Base-by-base conservation (phyloP, 441 rosid species). In the Mallotus japonicus region DNA sequence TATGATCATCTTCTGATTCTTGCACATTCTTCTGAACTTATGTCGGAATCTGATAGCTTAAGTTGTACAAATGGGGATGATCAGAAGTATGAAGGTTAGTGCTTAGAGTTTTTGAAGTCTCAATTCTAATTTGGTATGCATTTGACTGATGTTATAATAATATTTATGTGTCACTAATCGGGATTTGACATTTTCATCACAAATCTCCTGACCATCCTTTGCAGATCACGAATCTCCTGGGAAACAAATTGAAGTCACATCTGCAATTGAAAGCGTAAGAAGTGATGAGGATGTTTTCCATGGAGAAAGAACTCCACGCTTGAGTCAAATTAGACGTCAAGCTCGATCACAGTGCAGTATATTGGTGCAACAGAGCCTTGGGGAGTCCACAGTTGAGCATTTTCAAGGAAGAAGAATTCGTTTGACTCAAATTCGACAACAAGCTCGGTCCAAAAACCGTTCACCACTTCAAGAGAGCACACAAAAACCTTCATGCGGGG, bases 321-420 rank as follows among this genome's bases (percentile, higher is more conserved):
- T 73, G 68, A 73, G 64, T 57, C 70, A 73, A 57, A 65, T 73
- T 57, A 42, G 62, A 28, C 14, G 58, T 73, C 70, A 65, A 28
- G 71, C 76, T 73, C 65, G 70, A 57, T 47, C 17, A 9, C 58
- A n/a, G 46, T 32, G 62, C 17, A 47, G 46, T 56, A 24, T 32
- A 57, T 57, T 47, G 12, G 34, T 13, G 17, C 62, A 63, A 9
- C 46, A 54, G 13, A 42, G 17, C 54, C 6, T 54, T 17, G 57
- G 56, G 56, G 65, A 65, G 44, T 47, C 42, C 14, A 20, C 34
- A 57, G 44, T 7, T 44, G 64, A 28, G 65, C 55, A 73, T n/a
- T 56, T 28, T 50, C 70, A 57, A 46, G 70, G 71, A 12, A 64
- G 44, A 42, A 50, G 49, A 46, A 32, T 37, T 12, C 65, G 71